Base-by-base conservation (phyloP, 345 rosid genomes). In the Mercurialis annua region DNA sequence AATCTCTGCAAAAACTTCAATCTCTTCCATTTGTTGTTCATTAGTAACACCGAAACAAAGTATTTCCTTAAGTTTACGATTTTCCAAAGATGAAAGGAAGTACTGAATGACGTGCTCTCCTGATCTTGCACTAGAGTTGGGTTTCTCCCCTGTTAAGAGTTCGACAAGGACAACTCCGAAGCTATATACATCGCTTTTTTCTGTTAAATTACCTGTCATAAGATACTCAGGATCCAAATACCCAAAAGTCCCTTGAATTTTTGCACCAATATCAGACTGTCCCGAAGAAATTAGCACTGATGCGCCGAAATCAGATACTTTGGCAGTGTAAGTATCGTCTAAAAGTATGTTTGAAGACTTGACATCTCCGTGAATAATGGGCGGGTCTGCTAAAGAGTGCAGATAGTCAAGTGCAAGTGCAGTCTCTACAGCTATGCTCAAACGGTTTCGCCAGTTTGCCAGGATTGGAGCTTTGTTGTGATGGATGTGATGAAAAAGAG, bases 141-240 rank as follows among this genome's bases (percentile, higher is more conserved):
- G 77, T 36, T 68, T 72, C 63, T 73, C 43, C 3, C 76, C 83
- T 0, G 76, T 74, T 23, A 74, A 36, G 30, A 80, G 72, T 51
- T 80, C 83, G 5, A 80, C 62, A 7, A 81, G 72, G 7, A 78
- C 76, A 0, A 76, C 80, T 2, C 78, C 78, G 8, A 70, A 81
- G 55, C 85, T 78, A 11, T 64, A 76, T 1, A 78, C 82, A 31
- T 81, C 85, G 0, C 79, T 73, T 36, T 76, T 71, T 14, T 48
- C 73, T 2, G 74, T 78, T 21, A 78, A 51, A 4, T 3, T 9
- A 6, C 71, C 65, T 0, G 77, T 81, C 62, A 64, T 31, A 17
- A 69, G 67, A 61, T 75, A 81, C 53, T 81, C 78, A 0, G 82
- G 85, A 50, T 81, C 80, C 5, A 78, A 44, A 62, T 78, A 81